Evolutionary conservation across 805 yeast species (phyloP).

Genomic region (Nakazawaea pomicola): DNA sequence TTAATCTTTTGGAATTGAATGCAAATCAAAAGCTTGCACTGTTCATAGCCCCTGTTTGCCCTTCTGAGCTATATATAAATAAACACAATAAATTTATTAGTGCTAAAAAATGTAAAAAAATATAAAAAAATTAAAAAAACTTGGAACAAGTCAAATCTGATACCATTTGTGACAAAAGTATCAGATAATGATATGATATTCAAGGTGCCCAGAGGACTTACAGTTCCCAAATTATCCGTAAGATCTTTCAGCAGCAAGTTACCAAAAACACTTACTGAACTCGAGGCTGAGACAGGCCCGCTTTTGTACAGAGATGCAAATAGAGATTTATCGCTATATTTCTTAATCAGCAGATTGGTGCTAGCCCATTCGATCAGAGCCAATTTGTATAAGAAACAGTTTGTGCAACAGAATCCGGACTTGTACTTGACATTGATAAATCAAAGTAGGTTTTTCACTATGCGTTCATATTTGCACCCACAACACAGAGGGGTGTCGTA

Average conservation of each 20-base stretch:
- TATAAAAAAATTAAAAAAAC: too few relatives aligned
- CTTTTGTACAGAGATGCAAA: conserved; percentile 3
- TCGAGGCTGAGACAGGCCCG: neutral
- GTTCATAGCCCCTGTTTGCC: neutral
- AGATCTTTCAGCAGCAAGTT: too few relatives aligned
- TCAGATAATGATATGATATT: neutral
- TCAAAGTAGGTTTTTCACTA: conserved; percentile 7
- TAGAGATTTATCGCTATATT: conserved; percentile 2
- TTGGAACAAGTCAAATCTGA: too few relatives aligned
- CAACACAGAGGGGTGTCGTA: neutral
- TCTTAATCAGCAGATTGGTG: conserved; percentile 2
- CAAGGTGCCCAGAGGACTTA: neutral
- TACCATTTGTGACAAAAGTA: too few relatives aligned
- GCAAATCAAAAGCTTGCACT: too few relatives aligned
- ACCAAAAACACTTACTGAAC: conserved; percentile 3
- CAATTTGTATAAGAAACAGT: neutral
- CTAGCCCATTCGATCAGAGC: neutral
- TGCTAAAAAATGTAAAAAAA: neutral
- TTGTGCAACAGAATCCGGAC: neutral
- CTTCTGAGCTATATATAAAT: too few relatives aligned
- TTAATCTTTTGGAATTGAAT: too few relatives aligned
- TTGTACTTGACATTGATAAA: neutral
- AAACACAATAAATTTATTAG: too few relatives aligned
- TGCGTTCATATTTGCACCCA: neutral
- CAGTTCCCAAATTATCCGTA: too few relatives aligned